Conservation (phyloP, 305 asterid genomes). For the Fraxinus greggii region DNA sequence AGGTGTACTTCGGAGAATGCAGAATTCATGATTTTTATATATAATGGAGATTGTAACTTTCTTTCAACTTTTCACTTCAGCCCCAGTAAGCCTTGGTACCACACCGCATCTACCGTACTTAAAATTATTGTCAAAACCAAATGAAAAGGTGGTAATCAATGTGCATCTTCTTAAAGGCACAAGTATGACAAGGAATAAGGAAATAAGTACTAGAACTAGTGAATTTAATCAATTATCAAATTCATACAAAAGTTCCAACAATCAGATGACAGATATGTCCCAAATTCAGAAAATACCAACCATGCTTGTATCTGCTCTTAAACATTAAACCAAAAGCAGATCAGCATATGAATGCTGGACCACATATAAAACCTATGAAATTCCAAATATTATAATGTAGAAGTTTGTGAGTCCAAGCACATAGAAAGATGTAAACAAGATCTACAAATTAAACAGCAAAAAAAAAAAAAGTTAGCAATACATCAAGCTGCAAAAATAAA, state of each 20-base stretch:
- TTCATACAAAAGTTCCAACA: constrained; percentile 1
- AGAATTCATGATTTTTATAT: background rate
- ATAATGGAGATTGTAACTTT: background rate
- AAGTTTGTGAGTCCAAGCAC: background rate
- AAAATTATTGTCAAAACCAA: background rate
- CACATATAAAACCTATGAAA: background rate
- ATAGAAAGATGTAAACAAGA: background rate
- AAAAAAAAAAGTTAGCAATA: constrained; percentile 1
- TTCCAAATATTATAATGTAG: background rate
- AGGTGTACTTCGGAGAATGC: background rate
- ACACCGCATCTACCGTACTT: background rate
- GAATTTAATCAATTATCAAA: background rate
- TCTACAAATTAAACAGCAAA: constrained; percentile 14
- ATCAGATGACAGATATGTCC: background rate
- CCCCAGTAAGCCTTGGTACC: background rate
- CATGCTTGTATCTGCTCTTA: background rate
- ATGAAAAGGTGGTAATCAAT: background rate
- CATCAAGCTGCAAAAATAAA: constrained; percentile 22
- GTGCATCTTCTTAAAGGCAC: constrained; percentile 5
- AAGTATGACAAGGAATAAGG: background rate
- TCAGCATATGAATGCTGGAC: background rate
- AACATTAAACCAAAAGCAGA: background rate
- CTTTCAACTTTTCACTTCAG: background rate
- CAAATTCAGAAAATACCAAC: background rate
- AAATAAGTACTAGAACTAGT: background rate